These are phyloP conservation scores for Delonix regia DNA, from an alignment of 306 rosid genomes.

Conservation along the genomic window DNA sequence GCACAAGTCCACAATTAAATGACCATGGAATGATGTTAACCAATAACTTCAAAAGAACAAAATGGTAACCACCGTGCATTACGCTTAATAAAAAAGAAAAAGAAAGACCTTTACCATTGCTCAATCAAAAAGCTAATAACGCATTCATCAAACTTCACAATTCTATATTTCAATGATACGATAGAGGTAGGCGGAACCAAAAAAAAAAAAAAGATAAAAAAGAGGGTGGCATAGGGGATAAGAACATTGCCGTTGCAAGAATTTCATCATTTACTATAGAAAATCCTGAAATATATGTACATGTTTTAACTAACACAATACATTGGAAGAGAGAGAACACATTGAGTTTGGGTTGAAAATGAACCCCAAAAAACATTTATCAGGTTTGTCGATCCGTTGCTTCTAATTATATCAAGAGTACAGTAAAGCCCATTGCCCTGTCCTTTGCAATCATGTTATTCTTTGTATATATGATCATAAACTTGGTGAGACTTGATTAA, in stretches of 20 bases:
- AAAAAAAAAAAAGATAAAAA: no score
- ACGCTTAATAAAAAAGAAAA: not conserved
- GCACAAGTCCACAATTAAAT: not conserved
- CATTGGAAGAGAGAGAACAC: not conserved
- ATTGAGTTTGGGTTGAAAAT: not conserved
- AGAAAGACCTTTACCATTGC: not conserved
- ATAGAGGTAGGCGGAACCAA: not conserved
- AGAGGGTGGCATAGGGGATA: not conserved
- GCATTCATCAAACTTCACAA: not conserved
- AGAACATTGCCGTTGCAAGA: constrained; percentile 35
- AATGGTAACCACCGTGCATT: not conserved
- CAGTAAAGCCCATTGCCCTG: constrained; percentile 17
- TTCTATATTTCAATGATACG: not conserved
- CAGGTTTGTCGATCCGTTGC: constrained; percentile 27
- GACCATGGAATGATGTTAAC: not conserved
- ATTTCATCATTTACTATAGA: constrained; percentile 38
- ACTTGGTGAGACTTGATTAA: constrained; percentile 29
- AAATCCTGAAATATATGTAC: constrained; percentile 40
- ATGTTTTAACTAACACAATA: constrained; percentile 1
- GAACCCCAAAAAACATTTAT: no score
- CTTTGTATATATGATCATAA: constrained; percentile 31
- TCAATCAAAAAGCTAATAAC: no score
- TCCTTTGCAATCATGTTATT: constrained; percentile 30
- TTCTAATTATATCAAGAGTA: constrained; percentile 1
- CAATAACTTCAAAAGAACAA: not conserved